phyloP scores from a whole-genome alignment of 2,329 filamentous ascomycete species.

The Clonostachys solani region DNA sequence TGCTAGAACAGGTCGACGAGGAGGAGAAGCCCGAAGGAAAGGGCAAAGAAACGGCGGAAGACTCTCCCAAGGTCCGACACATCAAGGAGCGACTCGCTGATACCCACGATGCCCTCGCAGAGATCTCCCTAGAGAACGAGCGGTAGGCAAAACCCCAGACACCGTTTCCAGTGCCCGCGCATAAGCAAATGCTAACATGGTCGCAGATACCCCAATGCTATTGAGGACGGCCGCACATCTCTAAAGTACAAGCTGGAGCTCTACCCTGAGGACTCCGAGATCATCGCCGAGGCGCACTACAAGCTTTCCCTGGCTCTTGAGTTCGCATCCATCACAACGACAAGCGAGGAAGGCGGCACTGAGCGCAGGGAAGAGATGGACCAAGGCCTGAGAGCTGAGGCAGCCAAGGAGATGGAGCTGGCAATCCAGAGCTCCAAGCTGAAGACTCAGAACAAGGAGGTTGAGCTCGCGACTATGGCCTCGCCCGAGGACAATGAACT shows the following conservation, averaged over 20 bases:
- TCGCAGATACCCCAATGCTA: slow-evolving; percentile 73
- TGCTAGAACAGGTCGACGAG: slow-evolving; percentile 35
- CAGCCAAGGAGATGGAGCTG: slow-evolving; percentile 65
- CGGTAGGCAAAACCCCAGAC: slow-evolving; percentile 37
- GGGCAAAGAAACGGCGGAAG: slow-evolving; percentile 34
- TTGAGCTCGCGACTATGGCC: slow-evolving; percentile 57
- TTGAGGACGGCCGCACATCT: slow-evolving; percentile 74
- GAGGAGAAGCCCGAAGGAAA: slow-evolving; percentile 29
- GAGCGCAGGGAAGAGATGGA: slow-evolving; percentile 53
- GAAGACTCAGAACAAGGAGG: slow-evolving; percentile 67
- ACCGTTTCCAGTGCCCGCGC: not conserved
- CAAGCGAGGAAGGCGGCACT: slow-evolving; percentile 40
- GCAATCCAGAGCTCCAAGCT: slow-evolving; percentile 70
- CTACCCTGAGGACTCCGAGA: slow-evolving; percentile 74
- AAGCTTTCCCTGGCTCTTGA: slow-evolving; percentile 94
- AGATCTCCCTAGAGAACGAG: slow-evolving; percentile 97
- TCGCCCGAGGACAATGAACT: slow-evolving; percentile 64
- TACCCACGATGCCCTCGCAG: slow-evolving; percentile 88
- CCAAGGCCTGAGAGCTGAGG: slow-evolving; percentile 67
- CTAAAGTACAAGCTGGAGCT: slow-evolving; percentile 76
- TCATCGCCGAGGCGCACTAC: slow-evolving; percentile 92
- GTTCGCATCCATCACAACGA: slow-evolving; percentile 75
- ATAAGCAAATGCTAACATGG: slow-evolving; percentile 3
- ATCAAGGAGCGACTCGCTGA: slow-evolving; percentile 86
- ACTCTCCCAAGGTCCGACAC: slow-evolving; percentile 42